phyloP scores from a whole-genome alignment of 108 stramenopile species.

The Discostella stelligeroides region DNA sequence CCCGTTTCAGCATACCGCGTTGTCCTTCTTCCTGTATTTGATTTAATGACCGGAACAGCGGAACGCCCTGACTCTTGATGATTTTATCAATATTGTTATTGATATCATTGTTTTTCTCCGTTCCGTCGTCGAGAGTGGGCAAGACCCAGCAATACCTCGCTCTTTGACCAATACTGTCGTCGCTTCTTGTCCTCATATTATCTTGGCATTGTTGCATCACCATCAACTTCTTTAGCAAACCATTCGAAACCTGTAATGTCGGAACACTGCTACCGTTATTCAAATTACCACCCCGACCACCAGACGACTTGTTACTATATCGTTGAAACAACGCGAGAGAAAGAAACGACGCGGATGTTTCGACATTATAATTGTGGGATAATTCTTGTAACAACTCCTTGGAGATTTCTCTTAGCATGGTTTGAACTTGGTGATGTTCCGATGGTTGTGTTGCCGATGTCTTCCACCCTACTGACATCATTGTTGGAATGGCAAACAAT shows the following conservation, averaged over 20 bases:
- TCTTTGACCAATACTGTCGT: background rate
- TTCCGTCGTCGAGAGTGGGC: background rate
- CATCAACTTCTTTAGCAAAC: conserved; percentile 16
- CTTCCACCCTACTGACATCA: background rate
- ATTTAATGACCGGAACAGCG: conserved; percentile 26
- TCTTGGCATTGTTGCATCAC: conserved; percentile 24
- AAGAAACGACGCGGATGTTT: conserved; percentile 42
- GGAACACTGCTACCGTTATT: conserved; percentile 4
- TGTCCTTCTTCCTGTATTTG: conserved; percentile 36
- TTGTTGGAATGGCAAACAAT: conserved; percentile 30
- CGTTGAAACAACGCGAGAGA: conserved; percentile 38
- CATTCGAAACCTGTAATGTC: conserved; percentile 19
- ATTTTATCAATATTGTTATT: conserved; percentile 17
- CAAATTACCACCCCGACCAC: no score
- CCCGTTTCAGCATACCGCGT: conserved; percentile 9
- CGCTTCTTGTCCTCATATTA: background rate
- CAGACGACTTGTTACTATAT: conserved; percentile 6
- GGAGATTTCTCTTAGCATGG: conserved; percentile 24
- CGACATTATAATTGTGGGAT: conserved; percentile 36
- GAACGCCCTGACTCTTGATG: conserved; percentile 24
- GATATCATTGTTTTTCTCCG: background rate
- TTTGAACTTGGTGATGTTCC: background rate
- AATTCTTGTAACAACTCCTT: conserved; percentile 34
- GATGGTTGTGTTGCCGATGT: background rate
- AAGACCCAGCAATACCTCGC: conserved; percentile 37